These are phyloP conservation scores for Akanthomyces dipterigenus DNA, from an alignment of 2,329 filamentous ascomycete species.

Conservation along the genomic window DNA sequence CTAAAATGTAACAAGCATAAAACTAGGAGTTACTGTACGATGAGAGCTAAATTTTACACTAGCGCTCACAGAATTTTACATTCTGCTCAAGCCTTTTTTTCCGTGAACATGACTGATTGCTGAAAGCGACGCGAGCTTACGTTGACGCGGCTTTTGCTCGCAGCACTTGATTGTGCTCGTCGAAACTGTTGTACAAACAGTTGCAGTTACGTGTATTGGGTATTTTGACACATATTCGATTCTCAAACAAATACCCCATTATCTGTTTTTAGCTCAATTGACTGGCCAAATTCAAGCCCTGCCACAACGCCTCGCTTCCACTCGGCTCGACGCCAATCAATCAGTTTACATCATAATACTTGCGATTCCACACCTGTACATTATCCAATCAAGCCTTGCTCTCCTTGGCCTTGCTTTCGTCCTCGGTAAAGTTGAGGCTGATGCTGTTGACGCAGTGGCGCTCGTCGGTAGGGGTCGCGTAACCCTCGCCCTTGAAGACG, in stretches of 20 bases:
- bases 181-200: background rate
- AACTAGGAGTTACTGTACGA: background rate
- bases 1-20: background rate
- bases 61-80: background rate
- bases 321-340: background rate
- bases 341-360: background rate
- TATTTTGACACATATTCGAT: background rate
- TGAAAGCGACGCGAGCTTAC: no score
- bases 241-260: background rate
- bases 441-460: slow-evolving; percentile 95
- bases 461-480: slow-evolving; percentile 82
- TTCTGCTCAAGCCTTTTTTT: no score
- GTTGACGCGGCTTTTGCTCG: no score
- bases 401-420: slow-evolving; percentile 47
- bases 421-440: slow-evolving; percentile 71
- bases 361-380: background rate
- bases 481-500: slow-evolving; percentile 88
- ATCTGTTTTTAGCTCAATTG: background rate
- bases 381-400: slow-evolving; percentile 27
- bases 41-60: background rate
- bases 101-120: no score
- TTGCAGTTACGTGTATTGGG: background rate
- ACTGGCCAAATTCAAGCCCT: background rate
- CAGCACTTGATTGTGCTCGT: background rate
- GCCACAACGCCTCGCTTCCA: slow-evolving; percentile 7